A percentile compares a stretch with the other conserved stretches of the same genome.
These are phyloP conservation scores for Curvularia sp. DNA, from an alignment of 2,329 filamentous ascomycete species.

Conservation along the genomic window DNA sequence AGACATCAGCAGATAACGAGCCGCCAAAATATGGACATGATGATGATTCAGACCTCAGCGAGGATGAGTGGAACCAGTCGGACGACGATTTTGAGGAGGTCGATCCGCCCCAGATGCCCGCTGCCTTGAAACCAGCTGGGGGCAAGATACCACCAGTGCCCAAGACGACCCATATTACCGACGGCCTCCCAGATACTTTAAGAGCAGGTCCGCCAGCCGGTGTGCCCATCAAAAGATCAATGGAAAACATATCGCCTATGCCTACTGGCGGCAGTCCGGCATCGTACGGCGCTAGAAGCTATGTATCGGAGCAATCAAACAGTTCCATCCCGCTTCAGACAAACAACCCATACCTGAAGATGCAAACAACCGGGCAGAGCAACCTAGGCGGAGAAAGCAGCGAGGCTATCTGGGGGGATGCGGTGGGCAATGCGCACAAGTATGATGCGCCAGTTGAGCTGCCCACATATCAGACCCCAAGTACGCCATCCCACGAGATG, in stretches of 20 bases:
- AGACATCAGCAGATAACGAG: conserved; percentile 36
- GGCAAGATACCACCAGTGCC: conserved; percentile 36
- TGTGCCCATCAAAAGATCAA: conserved; percentile 39
- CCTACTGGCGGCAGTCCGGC: conserved; percentile 39
- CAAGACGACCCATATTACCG: conserved; percentile 17
- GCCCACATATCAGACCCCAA: conserved; percentile 52
- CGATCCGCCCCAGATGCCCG: conserved; percentile 43
- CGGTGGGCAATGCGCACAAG: conserved; percentile 34
- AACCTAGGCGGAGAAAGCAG: conserved; percentile 49
- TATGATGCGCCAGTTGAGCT: conserved; percentile 51
- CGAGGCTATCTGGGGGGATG: conserved; percentile 51
- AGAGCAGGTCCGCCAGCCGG: conserved; percentile 44
- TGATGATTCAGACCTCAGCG: conserved; percentile 41
- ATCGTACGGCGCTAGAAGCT: conserved; percentile 43
- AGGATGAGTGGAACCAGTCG: conserved; percentile 46
- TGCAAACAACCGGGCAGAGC: conserved; percentile 49
- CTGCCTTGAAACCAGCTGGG: conserved; percentile 46
- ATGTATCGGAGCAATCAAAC: conserved; percentile 37
- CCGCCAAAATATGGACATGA: conserved; percentile 33
- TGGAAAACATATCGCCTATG: conserved; percentile 41
- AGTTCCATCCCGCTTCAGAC: conserved; percentile 48
- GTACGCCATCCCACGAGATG: conserved; percentile 49
- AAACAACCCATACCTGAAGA: conserved; percentile 55
- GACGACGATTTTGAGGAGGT: conserved; percentile 47
- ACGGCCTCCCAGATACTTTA: conserved; percentile 41